Evolutionary conservation across 2,329 filamentous ascomycete genomes (phyloP).

Genomic region (Pezicula radicicola): DNA sequence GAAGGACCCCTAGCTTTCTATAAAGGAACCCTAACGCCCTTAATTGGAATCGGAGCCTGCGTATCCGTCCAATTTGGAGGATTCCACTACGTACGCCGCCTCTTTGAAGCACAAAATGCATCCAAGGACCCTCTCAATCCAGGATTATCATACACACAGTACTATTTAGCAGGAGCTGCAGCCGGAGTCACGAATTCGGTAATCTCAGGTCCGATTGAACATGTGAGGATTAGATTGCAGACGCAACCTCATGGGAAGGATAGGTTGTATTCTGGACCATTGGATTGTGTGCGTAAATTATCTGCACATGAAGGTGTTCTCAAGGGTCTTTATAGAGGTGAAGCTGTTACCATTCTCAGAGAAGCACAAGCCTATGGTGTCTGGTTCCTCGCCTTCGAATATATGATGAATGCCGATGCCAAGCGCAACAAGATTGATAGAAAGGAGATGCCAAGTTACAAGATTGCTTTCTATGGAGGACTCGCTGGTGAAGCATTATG

Average conservation of each 20-base stretch:
- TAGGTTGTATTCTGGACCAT: conserved; percentile 76
- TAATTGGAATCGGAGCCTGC: conserved; percentile 94
- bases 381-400: conserved; percentile 96
- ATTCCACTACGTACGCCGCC: conserved; percentile 88
- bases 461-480: conserved; percentile 89
- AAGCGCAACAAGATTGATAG: conserved; percentile 72
- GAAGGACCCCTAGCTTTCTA: conserved; percentile 94
- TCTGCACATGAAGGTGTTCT: conserved; percentile 63
- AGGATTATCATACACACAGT: conserved; percentile 75
- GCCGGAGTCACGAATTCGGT: conserved; percentile 87
- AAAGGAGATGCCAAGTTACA: conserved; percentile 75
- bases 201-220: conserved; percentile 90
- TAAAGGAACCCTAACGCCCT: conserved; percentile 93
- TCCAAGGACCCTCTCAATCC: conserved; percentile 32
- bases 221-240: conserved; percentile 92
- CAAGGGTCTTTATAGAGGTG: conserved; percentile 79
- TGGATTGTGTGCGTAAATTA: conserved; percentile 89
- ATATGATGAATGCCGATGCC: conserved; percentile 89
- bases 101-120: conserved; percentile 74
- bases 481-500: conserved; percentile 92
- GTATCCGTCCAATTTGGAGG: conserved; percentile 98
- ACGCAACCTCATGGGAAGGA: conserved; percentile 87
- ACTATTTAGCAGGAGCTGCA: conserved; percentile 87
- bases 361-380: conserved; percentile 94
- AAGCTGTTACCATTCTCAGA: conserved; percentile 78